phyloP scores from a whole-genome alignment of 331 rosid genomes.

The Rosa hybrid region DNA sequence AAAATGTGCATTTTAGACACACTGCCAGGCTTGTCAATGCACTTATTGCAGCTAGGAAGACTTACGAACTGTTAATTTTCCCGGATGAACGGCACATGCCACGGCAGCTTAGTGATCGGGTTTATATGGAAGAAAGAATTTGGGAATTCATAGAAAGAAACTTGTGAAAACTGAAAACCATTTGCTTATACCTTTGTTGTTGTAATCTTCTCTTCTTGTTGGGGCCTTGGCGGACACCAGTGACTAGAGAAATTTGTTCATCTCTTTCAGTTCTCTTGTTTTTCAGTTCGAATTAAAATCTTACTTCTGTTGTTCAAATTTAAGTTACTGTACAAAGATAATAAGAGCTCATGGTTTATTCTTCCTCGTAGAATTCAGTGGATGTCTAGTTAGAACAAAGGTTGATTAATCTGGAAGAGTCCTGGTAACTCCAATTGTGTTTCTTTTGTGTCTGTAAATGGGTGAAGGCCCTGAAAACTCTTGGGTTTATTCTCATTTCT shows the following conservation, averaged over 20 bases:
- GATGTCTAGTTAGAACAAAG: not conserved
- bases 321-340: not conserved
- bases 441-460: too few species aligned
- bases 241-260: not conserved
- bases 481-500: too few species aligned
- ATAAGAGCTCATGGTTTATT: not conserved
- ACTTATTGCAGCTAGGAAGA: slow-evolving; percentile 78
- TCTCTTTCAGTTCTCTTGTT: not conserved
- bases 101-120: slow-evolving; percentile 64
- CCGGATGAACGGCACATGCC: slow-evolving; percentile 99
- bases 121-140: slow-evolving; percentile 94
- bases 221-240: not conserved
- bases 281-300: not conserved
- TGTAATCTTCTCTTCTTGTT: not conserved
- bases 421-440: too few species aligned
- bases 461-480: too few species aligned
- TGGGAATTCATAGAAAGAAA: slow-evolving; percentile 87
- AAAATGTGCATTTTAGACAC: slow-evolving; percentile 95
- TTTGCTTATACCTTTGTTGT: slow-evolving; percentile 8
- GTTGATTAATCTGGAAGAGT: too few species aligned
- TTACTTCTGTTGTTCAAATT: not conserved
- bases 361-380: not conserved
- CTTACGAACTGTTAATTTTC: slow-evolving; percentile 79
- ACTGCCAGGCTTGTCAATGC: slow-evolving; percentile 92
- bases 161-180: slow-evolving; percentile 53